Base-by-base conservation (phyloP, 2,329 filamentous ascomycete species). In the Penicillium sp. region DNA sequence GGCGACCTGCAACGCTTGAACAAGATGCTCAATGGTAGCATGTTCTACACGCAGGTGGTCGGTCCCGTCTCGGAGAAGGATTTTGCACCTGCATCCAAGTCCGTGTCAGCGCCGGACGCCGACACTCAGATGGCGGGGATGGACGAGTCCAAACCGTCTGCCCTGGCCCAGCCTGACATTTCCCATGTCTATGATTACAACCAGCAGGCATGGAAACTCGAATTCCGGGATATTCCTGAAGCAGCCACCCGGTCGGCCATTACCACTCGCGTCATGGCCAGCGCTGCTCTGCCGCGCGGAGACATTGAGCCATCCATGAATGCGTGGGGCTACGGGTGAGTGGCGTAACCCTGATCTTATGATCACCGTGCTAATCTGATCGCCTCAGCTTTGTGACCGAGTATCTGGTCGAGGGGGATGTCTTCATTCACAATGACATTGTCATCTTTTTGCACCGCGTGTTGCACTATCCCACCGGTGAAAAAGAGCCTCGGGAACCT, bases 391-490 rank as follows among this genome's bases (percentile, higher is more conserved):
- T 84, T 64, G 80, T 84, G 24, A 84, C 82, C 6, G 85, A 88
- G 68, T 87, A 85, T 69, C 75, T 86, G 56, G 72, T 85, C 22
- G 80, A 84, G 68, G 86, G 86, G 26, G 81, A 87, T 68, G 81
- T 82, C 59, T 85, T 88, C 67, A 81, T 88, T 40, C 79, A 84
- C 60, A 81, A 84, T 57, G 86, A 88, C 68, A 81, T 86, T 58
- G 77, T 86, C 50, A 75, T 89, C 53, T 82, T 83, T 61, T 73
- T 89, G 33, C 82, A 86, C 68, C 85, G 85, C 37, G 77, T 87
- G 26, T 75, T 86, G 22, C 77, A 73, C 68, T 84, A 78, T 72
- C 82, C 76, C 67, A 67, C 77, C 28, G 76, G 75, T 28, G 65
- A 65, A 7, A 68, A 75, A 50, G 72, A 74, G n/a, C 60, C 68